Percentiles rank a stretch among this genome's conserved stretches.
These are phyloP conservation scores for Plasmodium cynomolgi DNA, from an alignment of 169 alveolate genomes.

Conservation along the genomic window DNA sequence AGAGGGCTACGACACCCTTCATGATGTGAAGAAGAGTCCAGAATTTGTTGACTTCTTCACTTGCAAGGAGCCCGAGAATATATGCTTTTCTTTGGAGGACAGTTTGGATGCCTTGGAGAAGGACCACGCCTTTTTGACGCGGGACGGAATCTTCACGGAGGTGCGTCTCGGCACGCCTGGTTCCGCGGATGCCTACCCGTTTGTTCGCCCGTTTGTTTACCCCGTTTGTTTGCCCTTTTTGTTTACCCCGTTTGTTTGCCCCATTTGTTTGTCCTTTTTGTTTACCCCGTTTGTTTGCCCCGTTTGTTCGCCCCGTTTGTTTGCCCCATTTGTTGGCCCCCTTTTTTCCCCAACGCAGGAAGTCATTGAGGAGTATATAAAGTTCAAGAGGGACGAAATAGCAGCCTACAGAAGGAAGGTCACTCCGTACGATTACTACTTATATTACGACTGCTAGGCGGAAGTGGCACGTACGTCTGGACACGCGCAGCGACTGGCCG, in stretches of 20 bases:
- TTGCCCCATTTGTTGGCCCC: neutral
- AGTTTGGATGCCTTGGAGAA: slow-evolving; percentile 71
- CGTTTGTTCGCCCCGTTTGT: neutral
- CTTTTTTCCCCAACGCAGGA: slow-evolving; percentile 36
- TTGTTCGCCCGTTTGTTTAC: neutral
- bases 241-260: neutral
- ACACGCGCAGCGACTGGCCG: neutral
- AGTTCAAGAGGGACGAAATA: slow-evolving; percentile 63
- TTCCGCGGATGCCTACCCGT: neutral
- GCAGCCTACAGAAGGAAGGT: slow-evolving; percentile 14
- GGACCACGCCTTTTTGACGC: slow-evolving; percentile 59
- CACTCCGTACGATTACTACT: slow-evolving; percentile 30
- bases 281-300: neutral
- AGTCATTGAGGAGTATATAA: slow-evolving; percentile 67
- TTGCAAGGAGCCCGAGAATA: slow-evolving; percentile 45
- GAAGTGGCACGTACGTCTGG: neutral
- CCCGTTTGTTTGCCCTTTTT: neutral
- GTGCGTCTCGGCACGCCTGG: neutral
- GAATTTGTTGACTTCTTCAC: slow-evolving; percentile 29
- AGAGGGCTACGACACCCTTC: slow-evolving; percentile 5
- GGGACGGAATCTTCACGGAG: slow-evolving; percentile 28
- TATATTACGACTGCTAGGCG: slow-evolving; percentile 42
- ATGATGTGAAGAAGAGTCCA: slow-evolving; percentile 11
- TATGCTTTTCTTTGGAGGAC: slow-evolving; percentile 42
- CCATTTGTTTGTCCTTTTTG: neutral